These are phyloP conservation scores for Moricandia moricandioides DNA, from an alignment of 345 rosid genomes.

Conservation along the genomic window DNA sequence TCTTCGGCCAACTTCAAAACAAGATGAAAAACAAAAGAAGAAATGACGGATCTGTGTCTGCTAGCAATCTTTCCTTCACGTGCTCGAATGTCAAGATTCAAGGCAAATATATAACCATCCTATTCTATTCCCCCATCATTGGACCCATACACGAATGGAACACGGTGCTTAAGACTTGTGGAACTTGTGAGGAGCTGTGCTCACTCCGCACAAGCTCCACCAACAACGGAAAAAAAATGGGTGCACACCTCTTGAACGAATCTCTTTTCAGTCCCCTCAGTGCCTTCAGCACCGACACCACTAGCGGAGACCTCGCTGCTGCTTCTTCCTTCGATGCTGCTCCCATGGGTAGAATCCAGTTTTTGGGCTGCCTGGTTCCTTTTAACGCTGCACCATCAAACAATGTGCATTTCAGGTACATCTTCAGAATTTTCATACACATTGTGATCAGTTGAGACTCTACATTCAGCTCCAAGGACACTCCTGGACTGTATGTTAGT, in stretches of 20 bases:
- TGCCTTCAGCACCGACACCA: constrained; percentile 54
- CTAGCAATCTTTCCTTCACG: constrained; percentile 14
- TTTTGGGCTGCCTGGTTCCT: constrained; percentile 36
- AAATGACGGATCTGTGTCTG: constrained; percentile 12
- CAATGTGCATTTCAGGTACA: constrained; percentile 58
- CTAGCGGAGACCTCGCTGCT: constrained; percentile 63
- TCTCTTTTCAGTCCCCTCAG: constrained; percentile 52
- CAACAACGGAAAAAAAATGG: constrained; percentile 63
- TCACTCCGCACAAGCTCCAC: constrained; percentile 77
- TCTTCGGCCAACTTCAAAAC: neutral
- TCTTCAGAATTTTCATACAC: constrained; percentile 56
- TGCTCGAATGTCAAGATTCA: constrained; percentile 5
- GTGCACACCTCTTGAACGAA: constrained; percentile 51
- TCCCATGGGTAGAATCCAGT: constrained; percentile 70
- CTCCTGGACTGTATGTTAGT: constrained; percentile 40
- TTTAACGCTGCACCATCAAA: constrained; percentile 22
- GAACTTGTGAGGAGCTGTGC: constrained; percentile 82
- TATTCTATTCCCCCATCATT: constrained; percentile 34
- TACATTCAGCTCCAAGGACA: constrained; percentile 47
- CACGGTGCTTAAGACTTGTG: constrained; percentile 56
- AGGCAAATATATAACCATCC: neutral
- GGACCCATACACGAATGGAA: constrained; percentile 78
- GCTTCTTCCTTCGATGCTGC: constrained; percentile 76
- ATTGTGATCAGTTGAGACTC: constrained; percentile 56
- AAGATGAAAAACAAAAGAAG: neutral